A percentile compares a stretch with the other conserved stretches of the same genome.
Conservation (phyloP, 2,329 filamentous ascomycete genomes). For the Pestalotiopsis sp. region DNA sequence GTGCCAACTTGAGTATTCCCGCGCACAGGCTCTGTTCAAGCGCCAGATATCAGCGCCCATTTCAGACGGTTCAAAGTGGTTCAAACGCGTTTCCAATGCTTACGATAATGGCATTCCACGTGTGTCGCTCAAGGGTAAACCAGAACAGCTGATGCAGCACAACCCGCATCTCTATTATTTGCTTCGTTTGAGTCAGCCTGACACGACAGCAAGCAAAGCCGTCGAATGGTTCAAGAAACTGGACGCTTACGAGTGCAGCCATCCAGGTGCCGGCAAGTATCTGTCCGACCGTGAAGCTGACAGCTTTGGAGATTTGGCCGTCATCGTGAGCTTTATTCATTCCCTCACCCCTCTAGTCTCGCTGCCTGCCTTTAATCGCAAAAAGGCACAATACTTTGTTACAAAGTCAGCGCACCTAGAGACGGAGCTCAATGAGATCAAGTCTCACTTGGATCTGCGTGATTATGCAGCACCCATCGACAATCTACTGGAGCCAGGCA, state of each 20-base stretch:
- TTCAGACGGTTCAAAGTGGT: constrained; percentile 40
- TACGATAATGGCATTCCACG: constrained; percentile 39
- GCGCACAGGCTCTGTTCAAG: constrained; percentile 40
- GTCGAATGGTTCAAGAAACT: constrained; percentile 44
- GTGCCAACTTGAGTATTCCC: constrained; percentile 44
- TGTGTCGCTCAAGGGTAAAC: constrained; percentile 42
- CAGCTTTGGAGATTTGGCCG: constrained; percentile 37
- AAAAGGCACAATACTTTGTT: constrained; percentile 42
- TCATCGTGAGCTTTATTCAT: constrained; percentile 41
- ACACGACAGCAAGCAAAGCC: constrained; percentile 37
- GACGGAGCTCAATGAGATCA: constrained; percentile 40
- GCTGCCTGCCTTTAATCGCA: constrained; percentile 40
- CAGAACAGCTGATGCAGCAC: constrained; percentile 37
- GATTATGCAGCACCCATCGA: constrained; percentile 43
- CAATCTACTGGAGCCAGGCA: constrained; percentile 42
- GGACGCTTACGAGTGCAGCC: constrained; percentile 34
- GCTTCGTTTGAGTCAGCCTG: constrained; percentile 44
- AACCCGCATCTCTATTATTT: constrained; percentile 46
- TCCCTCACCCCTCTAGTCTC: constrained; percentile 35
- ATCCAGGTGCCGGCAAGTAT: constrained; percentile 35
- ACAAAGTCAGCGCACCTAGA: constrained; percentile 34
- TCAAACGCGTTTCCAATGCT: constrained; percentile 40
- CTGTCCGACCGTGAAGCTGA: constrained; percentile 36
- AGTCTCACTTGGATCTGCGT: constrained; percentile 38
- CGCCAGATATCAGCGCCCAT: constrained; percentile 38